Evolutionary conservation across 139 green algal genomes (phyloP), one percentile per base, ranked within the genome.

Genomic region (Auxenochlorella pyrenoidosa): DNA sequence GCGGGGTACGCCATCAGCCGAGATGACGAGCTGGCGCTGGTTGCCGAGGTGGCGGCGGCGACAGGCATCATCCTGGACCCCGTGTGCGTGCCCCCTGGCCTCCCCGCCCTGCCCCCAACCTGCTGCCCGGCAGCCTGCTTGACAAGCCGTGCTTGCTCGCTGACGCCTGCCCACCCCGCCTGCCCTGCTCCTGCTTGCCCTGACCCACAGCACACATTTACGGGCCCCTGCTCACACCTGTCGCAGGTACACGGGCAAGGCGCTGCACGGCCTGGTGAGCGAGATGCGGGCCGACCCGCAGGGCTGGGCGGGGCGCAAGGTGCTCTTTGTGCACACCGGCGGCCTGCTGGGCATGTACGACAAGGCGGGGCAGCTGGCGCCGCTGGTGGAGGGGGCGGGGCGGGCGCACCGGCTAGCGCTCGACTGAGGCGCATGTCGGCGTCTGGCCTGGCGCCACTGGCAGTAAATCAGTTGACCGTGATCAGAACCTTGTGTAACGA

Each of bases 331-430:
- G 58, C 96, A 98, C 94, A 98, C 96, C 0, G 96, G 97, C 2
- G 96, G 97, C 30, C 88, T 98, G 68, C 91, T 98, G 87, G 96
- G 97, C 22, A 96, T 98, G 93, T 99, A 98, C 88, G 96, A 98
- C 71, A 98, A 98, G 90, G 22, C 82, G 28, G 85, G 90, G 6
- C 95, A 98, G 90, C 91, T 99, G 88, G 92, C 94, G 60, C 75
- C 84, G n/a, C 71, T 90, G 28, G 18, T 92, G 28, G 66, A 93
- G 76, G 59, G 15, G 30, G 18, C 40, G 40, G 40, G 63, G 30
- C 41, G 41, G 15, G 60, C 63, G 5, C 60, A 75, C 63, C 80
- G 60, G 8, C 60, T 76, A 41, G 36, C n/a, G 63, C 34, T 75
- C 13, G 79, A 73, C 24, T 84, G 79, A 84, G 3, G 54, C 54